phyloP scores from a whole-genome alignment of 1,139 yeast genomes.

The Saccharomyces hybrid region DNA sequence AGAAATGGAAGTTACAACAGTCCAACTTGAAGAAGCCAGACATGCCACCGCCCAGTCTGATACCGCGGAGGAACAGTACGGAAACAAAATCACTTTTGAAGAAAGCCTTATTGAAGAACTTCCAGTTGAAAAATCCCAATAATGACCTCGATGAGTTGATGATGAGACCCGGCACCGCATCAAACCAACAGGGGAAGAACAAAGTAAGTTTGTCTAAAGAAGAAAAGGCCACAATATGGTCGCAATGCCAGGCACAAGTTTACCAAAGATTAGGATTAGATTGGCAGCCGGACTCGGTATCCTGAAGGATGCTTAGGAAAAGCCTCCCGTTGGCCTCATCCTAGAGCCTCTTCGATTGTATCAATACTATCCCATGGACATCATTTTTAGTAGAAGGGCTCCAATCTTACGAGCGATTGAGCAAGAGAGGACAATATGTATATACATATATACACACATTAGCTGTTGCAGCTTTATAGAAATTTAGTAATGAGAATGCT shows the following conservation, averaged over 20 bases:
- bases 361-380: background rate
- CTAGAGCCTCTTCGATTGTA: background rate
- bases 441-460: background rate
- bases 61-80: constrained; percentile 11
- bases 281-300: constrained; percentile 46
- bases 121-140: constrained; percentile 15
- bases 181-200: background rate
- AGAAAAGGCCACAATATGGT: constrained; percentile 53
- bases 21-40: constrained; percentile 25
- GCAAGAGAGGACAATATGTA: background rate
- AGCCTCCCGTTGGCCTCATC: background rate
- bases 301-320: background rate
- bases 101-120: constrained; percentile 25
- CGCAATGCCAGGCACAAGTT: constrained; percentile 49
- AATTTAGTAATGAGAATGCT: background rate
- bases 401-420: background rate
- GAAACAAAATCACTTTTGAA: constrained; percentile 14
- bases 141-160: constrained; percentile 1
- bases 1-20: constrained; percentile 33
- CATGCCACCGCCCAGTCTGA: constrained; percentile 31
- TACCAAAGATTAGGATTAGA: constrained; percentile 49
- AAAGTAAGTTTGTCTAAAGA: constrained; percentile 39
- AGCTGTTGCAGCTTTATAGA: background rate
- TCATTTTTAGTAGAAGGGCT: background rate
- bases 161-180: constrained; percentile 2